These are phyloP conservation scores for Yamadazyma sp. DNA, from an alignment of 1,139 yeast genomes.

Conservation along the genomic window DNA sequence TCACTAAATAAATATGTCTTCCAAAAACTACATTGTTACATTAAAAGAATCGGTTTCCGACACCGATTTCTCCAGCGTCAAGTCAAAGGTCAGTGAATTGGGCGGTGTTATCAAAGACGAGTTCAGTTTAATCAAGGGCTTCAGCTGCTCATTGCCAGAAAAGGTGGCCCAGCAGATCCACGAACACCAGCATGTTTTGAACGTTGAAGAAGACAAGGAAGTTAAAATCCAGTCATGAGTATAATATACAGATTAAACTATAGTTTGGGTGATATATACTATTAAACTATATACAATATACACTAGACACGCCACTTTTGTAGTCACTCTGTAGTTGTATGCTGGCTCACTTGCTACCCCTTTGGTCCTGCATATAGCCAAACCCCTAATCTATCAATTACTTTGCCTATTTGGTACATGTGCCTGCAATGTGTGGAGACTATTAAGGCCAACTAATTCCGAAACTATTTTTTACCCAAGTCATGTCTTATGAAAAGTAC, in stretches of 20 bases:
- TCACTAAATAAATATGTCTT: constrained; percentile 5
- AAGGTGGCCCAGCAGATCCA: constrained; percentile 43
- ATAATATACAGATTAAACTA: too few relatives aligned
- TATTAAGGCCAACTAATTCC: neutral
- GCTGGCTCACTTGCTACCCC: constrained; percentile 1
- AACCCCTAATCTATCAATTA: neutral
- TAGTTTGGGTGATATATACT: too few relatives aligned
- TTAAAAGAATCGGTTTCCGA: constrained; percentile 36
- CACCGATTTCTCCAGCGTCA: constrained; percentile 31
- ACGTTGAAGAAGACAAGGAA: constrained; percentile 62
- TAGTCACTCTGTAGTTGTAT: too few relatives aligned
- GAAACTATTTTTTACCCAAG: neutral
- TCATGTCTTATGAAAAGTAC: constrained; percentile 23
- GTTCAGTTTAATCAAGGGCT: constrained; percentile 68
- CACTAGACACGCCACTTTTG: too few relatives aligned
- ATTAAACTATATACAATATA: too few relatives aligned
- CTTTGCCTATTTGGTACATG: constrained; percentile 3
- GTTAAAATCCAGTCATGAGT: constrained; percentile 35
- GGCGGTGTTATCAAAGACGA: constrained; percentile 70
- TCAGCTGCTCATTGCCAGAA: constrained; percentile 54
- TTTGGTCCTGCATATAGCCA: constrained; percentile 1
- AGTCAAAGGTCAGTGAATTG: constrained; percentile 35
- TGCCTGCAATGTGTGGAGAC: constrained; percentile 3
- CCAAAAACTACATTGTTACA: constrained; percentile 38
- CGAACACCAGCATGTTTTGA: constrained; percentile 46